Conservation (phyloP, 2,329 filamentous ascomycete species). For the Thelonectria blattea region DNA sequence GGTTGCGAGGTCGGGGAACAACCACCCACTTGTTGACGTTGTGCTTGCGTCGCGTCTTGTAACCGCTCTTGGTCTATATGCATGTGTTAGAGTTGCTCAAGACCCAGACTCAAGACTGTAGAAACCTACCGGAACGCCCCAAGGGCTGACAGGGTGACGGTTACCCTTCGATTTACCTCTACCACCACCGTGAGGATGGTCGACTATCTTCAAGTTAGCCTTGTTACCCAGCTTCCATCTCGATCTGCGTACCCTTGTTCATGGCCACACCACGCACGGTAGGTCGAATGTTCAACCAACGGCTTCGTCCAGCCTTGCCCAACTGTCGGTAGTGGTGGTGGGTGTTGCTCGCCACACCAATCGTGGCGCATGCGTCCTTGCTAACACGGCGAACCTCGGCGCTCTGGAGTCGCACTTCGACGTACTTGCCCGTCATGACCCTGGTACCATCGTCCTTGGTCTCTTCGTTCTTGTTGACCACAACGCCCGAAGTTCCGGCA, state of each 20-base stretch:
- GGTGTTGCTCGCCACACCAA: conserved; percentile 92
- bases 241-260: conserved; percentile 80
- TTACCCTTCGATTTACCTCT: conserved; percentile 99
- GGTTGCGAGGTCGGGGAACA: conserved; percentile 80
- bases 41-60: conserved; percentile 88
- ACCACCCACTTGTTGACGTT: conserved; percentile 95
- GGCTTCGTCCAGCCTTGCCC: conserved; percentile 91
- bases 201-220: conserved; percentile 56
- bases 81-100: conserved; percentile 19
- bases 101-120: not conserved
- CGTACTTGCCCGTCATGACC: conserved; percentile 74
- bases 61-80: conserved; percentile 76
- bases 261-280: conserved; percentile 97
- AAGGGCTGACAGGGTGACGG: conserved; percentile 90
- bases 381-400: conserved; percentile 90
- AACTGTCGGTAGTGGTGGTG: conserved; percentile 89
- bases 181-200: conserved; percentile 98
- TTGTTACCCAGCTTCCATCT: not conserved
- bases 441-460: conserved; percentile 64
- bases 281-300: conserved; percentile 93
- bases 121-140: conserved; percentile 86
- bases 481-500: conserved; percentile 88
- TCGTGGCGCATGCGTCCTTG: conserved; percentile 91
- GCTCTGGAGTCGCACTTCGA: conserved; percentile 87
- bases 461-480: conserved; percentile 88